These are phyloP conservation scores for Mucor velutinosus DNA, from an alignment of 371 early-diverging fungal species.

Conservation along the genomic window DNA sequence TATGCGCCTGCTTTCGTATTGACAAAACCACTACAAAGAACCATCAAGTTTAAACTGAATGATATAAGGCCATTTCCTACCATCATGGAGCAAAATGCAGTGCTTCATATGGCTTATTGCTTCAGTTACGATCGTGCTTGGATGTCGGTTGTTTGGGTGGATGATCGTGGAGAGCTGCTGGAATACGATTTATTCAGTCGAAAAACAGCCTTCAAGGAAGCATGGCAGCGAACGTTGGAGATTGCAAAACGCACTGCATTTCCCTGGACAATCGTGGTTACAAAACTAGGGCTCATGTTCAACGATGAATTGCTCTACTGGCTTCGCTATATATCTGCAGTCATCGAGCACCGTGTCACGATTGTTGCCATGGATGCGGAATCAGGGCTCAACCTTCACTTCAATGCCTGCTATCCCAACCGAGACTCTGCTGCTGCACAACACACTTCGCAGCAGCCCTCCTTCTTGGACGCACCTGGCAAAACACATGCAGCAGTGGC, in stretches of 20 bases:
- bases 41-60: conserved; percentile 31
- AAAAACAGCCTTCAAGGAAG: conserved; percentile 31
- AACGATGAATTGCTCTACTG: conserved; percentile 30
- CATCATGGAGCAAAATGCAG: conserved; percentile 13
- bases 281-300: conserved; percentile 46
- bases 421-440: conserved; percentile 8
- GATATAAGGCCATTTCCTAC: conserved; percentile 16
- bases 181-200: conserved; percentile 24
- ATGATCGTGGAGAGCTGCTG: conserved; percentile 46
- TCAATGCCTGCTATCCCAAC: conserved; percentile 7
- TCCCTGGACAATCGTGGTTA: conserved; percentile 30
- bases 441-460: conserved; percentile 1
- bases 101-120: conserved; percentile 51
- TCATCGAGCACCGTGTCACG: conserved; percentile 13
- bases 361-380: conserved; percentile 46
- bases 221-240: conserved; percentile 36
- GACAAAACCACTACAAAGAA: conserved; percentile 31
- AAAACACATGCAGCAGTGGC: neutral
- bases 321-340: conserved; percentile 7
- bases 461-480: neutral
- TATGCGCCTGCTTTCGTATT: conserved; percentile 46
- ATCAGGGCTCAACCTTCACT: conserved; percentile 39
- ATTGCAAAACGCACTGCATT: conserved; percentile 26
- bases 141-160: conserved; percentile 50
- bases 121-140: conserved; percentile 51